Conservation (phyloP, 2,329 filamentous ascomycete species). For the Amesomyces nigricolor region DNA sequence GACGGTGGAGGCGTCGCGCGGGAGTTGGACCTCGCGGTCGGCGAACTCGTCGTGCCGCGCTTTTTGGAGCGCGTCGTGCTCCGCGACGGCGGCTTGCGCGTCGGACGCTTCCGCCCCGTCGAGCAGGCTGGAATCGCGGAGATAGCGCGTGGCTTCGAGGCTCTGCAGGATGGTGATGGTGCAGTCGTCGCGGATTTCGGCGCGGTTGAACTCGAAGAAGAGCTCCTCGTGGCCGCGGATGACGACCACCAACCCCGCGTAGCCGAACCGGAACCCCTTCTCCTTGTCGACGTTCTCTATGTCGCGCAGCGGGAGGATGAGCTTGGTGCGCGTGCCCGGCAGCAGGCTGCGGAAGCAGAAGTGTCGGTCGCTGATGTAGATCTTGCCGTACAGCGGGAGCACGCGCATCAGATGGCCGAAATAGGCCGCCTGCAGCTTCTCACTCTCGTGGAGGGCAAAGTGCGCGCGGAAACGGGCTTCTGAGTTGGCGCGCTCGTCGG, state of each 20-base stretch:
- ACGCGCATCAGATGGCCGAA: slow-evolving; percentile 90
- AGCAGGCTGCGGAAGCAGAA: slow-evolving; percentile 92
- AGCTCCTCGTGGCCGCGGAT: slow-evolving; percentile 92
- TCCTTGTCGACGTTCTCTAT: slow-evolving; percentile 93
- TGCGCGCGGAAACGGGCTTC: slow-evolving; percentile 83
- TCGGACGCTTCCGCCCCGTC: slow-evolving; percentile 63
- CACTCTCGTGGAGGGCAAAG: slow-evolving; percentile 79
- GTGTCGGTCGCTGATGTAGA: slow-evolving; percentile 82
- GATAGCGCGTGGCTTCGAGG: slow-evolving; percentile 65
- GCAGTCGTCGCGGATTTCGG: slow-evolving; percentile 81
- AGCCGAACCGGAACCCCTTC: slow-evolving; percentile 88
- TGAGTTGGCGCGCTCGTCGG: slow-evolving; percentile 57
- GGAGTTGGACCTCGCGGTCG: slow-evolving; percentile 47
- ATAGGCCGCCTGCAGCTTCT: slow-evolving; percentile 82
- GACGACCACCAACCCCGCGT: slow-evolving; percentile 84
- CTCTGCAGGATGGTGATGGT: slow-evolving; percentile 72
- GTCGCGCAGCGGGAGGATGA: slow-evolving; percentile 85
- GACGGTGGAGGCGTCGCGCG: slow-evolving; percentile 40
- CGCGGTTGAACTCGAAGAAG: slow-evolving; percentile 85
- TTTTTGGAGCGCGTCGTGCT: slow-evolving; percentile 73
- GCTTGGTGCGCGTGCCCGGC: slow-evolving; percentile 82
- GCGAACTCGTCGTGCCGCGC: slow-evolving; percentile 55
- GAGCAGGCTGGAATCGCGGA: slow-evolving; percentile 64
- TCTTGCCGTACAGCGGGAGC: slow-evolving; percentile 88
- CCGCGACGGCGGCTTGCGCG: slow-evolving; percentile 69